Evolutionary conservation across 2,329 filamentous ascomycete genomes (phyloP), one percentile per base, ranked within the genome.

Genomic region (Trichoderma cornu-damae): DNA sequence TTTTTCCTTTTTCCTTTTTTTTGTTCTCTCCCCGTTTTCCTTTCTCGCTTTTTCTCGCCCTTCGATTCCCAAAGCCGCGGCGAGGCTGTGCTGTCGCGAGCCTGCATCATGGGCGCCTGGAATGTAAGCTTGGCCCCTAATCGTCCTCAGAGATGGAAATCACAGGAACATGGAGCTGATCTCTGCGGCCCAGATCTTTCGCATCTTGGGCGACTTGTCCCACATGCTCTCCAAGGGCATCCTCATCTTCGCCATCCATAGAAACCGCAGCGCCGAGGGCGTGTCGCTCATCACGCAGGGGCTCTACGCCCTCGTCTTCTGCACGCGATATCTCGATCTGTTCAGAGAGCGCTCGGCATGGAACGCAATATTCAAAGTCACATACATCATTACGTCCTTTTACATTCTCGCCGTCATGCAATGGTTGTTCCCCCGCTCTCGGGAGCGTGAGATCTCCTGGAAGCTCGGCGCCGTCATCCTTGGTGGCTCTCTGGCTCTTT

Each of bases 391-490:
- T 3, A 89, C 88, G 4, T 93, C 89, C 1, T 80, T 92, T 61
- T 96, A 96, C 72, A 94, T 92, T 66, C 82, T 96, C 61, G 87
- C 82, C 57, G 73, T 96, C 61, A 96, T 97, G 91, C 87, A 90
- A 71, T 87, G 86, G 73, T 77, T 91, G 20, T 96, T 85, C 71
- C 88, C 92, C 9, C 83, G 93, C 32, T 96, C 92, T n/a, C 79
- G 92, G 40, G 93, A 97, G 74, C 81, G 86, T 53, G 93, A 97
- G 75, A 84, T 90, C 65, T 89, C 91, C n/a, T 96, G 93, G 92
- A 96, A 92, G 74, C 77, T 96, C 62, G 90, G 89, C 40, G 84
- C 84, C 24, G 83, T 82, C 62, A 86, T 86, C 52, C 73, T 93
- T 2, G 78, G 75, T 11, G 87, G 82, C 3, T 86, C 86, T 18